Percentiles rank a stretch among this genome's conserved stretches.
Conservation (phyloP, 2,329 filamentous ascomycete genomes). For the Bisporella sp. region DNA sequence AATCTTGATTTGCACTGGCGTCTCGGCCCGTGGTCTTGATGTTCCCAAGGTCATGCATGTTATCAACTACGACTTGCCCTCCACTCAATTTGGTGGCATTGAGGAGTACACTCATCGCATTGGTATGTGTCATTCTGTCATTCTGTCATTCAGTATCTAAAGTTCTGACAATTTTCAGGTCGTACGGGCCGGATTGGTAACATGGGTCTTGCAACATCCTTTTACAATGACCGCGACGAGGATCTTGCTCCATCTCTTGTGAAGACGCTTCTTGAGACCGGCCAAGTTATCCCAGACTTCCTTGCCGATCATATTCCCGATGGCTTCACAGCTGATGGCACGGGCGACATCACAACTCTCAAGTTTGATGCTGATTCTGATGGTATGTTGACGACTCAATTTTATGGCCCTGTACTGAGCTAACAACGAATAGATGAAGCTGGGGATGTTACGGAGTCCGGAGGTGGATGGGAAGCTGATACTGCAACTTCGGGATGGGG, state of each 20-base stretch:
- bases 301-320: conserved; percentile 58
- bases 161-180: conserved; percentile 39
- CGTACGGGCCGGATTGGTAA: conserved; percentile 93
- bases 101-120: conserved; percentile 93
- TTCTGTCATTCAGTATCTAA: background rate
- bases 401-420: background rate
- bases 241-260: conserved; percentile 67
- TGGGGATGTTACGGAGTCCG: background rate
- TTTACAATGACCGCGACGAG: conserved; percentile 75
- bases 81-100: conserved; percentile 70
- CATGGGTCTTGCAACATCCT: conserved; percentile 76
- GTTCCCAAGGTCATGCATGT: conserved; percentile 83
- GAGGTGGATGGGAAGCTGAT: background rate
- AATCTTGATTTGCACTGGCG: conserved; percentile 78
- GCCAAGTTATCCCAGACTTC: conserved; percentile 77
- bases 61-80: conserved; percentile 88
- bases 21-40: conserved; percentile 84
- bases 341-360: conserved; percentile 17
- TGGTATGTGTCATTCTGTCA: conserved; percentile 45
- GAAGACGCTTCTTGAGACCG: conserved; percentile 73
- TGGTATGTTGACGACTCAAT: background rate
- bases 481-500: background rate
- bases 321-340: conserved; percentile 29
- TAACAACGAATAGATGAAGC: background rate
- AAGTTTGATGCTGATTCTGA: conserved; percentile 43